Conservation (phyloP, 192 early-diverging fungal species). For the Umbelopsis isabellina region DNA sequence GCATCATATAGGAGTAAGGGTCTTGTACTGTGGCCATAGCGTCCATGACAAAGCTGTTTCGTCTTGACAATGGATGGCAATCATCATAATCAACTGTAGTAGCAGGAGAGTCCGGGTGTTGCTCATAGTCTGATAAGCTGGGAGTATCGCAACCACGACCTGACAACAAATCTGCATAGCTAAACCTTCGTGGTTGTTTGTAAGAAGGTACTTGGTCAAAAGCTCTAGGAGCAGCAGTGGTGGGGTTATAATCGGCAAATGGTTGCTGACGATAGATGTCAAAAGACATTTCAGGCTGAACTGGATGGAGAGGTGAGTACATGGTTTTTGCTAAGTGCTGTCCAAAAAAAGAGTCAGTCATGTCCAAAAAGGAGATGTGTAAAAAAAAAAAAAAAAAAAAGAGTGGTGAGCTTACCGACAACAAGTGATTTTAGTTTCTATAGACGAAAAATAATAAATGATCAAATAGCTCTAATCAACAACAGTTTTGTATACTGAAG, state of each 20-base stretch:
- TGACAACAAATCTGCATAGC: conserved; percentile 37
- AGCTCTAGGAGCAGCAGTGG: conserved; percentile 1
- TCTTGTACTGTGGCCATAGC: conserved; percentile 17
- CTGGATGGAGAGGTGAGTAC: conserved; percentile 15
- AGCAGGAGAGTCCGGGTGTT: conserved; percentile 32
- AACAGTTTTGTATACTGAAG: no score
- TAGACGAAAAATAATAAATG: neutral
- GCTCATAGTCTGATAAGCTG: conserved; percentile 36
- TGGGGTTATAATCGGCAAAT: neutral
- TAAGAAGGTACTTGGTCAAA: conserved; percentile 17
- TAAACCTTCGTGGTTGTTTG: conserved; percentile 16
- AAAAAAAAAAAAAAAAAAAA: neutral
- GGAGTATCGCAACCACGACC: conserved; percentile 27
- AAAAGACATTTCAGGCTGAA: conserved; percentile 14
- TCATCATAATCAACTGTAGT: conserved; percentile 33
- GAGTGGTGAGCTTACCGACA: conserved; percentile 3
- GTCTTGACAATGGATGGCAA: conserved; percentile 18
- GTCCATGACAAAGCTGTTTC: conserved; percentile 9
- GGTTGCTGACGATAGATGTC: conserved; percentile 3
- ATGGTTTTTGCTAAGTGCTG: neutral
- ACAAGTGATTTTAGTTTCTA: neutral
- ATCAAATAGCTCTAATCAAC: neutral
- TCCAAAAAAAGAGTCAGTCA: no score
- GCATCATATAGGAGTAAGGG: conserved; percentile 14
- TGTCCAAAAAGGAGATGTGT: neutral